Evolutionary conservation across 2,329 filamentous ascomycete species (phyloP).

Genomic region (Colletotrichum paranaense): DNA sequence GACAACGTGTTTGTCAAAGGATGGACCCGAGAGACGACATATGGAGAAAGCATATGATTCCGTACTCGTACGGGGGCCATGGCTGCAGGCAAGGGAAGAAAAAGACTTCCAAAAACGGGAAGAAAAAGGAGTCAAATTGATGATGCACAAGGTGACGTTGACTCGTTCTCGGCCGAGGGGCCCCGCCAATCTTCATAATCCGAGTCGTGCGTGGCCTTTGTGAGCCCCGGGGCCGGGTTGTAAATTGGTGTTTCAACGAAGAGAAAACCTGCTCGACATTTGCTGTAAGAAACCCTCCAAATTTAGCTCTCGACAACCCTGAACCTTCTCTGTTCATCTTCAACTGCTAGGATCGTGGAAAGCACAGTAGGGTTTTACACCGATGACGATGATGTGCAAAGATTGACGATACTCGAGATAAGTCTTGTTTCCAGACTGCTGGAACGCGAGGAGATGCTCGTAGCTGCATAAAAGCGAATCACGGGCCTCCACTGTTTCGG

Average conservation of each 20-base stretch:
- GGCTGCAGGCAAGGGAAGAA: neutral
- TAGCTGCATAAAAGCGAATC: constrained; percentile 10
- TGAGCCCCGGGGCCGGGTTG: neutral
- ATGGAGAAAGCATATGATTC: neutral
- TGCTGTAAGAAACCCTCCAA: neutral
- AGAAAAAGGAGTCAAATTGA: neutral
- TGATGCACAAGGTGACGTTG: neutral
- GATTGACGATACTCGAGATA: neutral
- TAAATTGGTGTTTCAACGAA: neutral
- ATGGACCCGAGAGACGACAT: neutral
- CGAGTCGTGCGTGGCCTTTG: constrained; percentile 22
- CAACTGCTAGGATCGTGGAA: neutral
- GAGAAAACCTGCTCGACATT: neutral
- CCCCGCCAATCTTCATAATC: neutral
- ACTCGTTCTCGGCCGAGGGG: constrained; percentile 1
- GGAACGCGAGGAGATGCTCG: neutral
- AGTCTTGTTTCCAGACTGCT: neutral
- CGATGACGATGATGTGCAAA: neutral
- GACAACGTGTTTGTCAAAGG: neutral
- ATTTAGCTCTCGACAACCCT: neutral
- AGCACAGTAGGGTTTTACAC: neutral
- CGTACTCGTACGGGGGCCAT: neutral
- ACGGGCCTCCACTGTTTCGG: constrained; percentile 12
- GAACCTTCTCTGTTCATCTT: neutral
- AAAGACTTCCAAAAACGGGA: neutral